Percentiles rank a stretch among this genome's conserved stretches.
phyloP scores from a whole-genome alignment of 805 yeast species.

The Ascoidea tarda region DNA sequence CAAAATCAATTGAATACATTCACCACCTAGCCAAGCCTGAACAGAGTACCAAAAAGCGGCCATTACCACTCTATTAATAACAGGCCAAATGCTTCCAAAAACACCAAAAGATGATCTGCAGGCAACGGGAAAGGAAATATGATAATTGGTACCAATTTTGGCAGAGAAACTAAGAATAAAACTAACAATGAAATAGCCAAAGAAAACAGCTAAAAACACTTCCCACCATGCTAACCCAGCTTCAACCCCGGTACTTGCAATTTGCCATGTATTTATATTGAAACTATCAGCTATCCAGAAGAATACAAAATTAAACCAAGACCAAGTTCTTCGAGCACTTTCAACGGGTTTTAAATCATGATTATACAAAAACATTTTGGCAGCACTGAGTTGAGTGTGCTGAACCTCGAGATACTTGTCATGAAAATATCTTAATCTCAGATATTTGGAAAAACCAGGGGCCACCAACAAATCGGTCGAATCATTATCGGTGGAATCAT shows the following conservation, averaged over 20 bases:
- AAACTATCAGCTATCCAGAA: conserved; percentile 88
- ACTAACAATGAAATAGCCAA: conserved; percentile 65
- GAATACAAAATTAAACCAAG: conserved; percentile 65
- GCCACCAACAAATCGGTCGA: neutral
- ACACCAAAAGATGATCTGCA: conserved; percentile 77
- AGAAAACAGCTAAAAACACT: conserved; percentile 79
- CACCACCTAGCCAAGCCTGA: conserved; percentile 75
- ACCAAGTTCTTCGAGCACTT: conserved; percentile 63
- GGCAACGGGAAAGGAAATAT: conserved; percentile 74
- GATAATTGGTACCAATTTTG: conserved; percentile 69
- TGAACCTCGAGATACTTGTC: conserved; percentile 11
- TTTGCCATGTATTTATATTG: conserved; percentile 84
- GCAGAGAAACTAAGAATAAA: conserved; percentile 57
- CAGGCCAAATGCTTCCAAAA: conserved; percentile 81
- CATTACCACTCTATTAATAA: conserved; percentile 78
- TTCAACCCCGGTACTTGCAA: conserved; percentile 73
- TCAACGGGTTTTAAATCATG: conserved; percentile 74
- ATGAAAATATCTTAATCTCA: conserved; percentile 14
- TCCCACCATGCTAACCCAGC: conserved; percentile 85
- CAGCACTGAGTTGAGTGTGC: conserved; percentile 26
- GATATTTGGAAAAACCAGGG: neutral
- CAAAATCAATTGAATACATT: conserved; percentile 68
- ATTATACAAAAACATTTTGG: conserved; percentile 58
- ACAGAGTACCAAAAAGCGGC: conserved; percentile 82
- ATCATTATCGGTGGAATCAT: neutral